A percentile compares a stretch with the other conserved stretches of the same genome.
These are phyloP conservation scores for Eragrostis tef DNA, from an alignment of 202 grass and related monocot species.

Conservation along the genomic window DNA sequence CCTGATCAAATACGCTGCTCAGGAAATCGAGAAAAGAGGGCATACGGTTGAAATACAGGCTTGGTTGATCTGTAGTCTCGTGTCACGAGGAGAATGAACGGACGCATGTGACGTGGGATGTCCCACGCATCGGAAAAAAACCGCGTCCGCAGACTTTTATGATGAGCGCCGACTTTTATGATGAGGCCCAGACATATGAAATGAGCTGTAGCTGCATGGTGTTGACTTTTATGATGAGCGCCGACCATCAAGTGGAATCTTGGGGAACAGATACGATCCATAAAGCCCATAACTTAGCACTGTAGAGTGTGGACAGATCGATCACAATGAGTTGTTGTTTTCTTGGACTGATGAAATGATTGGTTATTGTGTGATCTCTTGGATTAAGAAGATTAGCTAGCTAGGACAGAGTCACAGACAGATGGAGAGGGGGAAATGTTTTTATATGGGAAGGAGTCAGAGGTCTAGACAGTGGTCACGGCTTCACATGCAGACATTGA, in stretches of 20 bases:
- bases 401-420: too few species aligned
- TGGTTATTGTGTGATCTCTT: not conserved
- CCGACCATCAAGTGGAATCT: conserved; percentile 13
- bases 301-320: not conserved
- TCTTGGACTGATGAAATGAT: not conserved
- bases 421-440: not conserved
- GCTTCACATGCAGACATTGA: not conserved
- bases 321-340: not conserved
- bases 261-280: not conserved
- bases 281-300: not conserved
- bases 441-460: not conserved
- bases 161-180: too few species aligned
- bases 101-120: too few species aligned
- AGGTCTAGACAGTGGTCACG: not conserved
- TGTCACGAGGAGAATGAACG: too few species aligned
- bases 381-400: not conserved
- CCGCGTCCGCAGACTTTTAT: too few species aligned
- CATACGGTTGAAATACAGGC: too few species aligned
- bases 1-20: too few species aligned
- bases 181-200: not conserved
- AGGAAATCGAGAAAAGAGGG: too few species aligned
- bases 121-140: too few species aligned
- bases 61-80: too few species aligned
- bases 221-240: conserved; percentile 3
- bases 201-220: not conserved